Conservation (phyloP, 1,284 basidiomycete genomes). For the Ganoderma leucocontextum region DNA sequence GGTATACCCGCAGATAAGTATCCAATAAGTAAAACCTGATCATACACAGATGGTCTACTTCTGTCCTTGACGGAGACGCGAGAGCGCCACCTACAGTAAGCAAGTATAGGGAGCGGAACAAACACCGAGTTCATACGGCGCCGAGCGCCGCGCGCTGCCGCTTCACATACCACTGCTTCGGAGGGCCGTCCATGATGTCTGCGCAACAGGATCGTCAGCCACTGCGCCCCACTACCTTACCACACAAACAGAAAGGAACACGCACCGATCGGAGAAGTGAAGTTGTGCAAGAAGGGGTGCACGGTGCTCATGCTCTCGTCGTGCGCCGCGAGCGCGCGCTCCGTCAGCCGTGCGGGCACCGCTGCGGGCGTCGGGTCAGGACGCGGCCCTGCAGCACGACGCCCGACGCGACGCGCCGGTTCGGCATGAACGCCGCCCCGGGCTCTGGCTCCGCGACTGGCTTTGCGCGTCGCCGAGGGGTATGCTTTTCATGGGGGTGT, state of each 20-base stretch:
- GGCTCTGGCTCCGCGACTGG: slow-evolving; percentile 10
- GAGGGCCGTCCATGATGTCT: slow-evolving; percentile 31
- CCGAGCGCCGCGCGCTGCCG: slow-evolving; percentile 18
- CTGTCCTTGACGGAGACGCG: neutral
- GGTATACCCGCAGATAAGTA: neutral
- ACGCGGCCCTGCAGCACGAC: slow-evolving; percentile 36
- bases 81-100: neutral
- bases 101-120: neutral
- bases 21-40: slow-evolving; percentile 3
- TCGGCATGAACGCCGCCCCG: slow-evolving; percentile 37
- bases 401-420: slow-evolving; percentile 37
- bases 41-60: slow-evolving; percentile 6
- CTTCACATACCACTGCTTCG: slow-evolving; percentile 31
- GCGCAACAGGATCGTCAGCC: slow-evolving; percentile 5
- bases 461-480: neutral
- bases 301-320: slow-evolving; percentile 32
- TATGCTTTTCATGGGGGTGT: slow-evolving; percentile 8
- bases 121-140: neutral
- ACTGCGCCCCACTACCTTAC: neutral
- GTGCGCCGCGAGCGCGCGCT: slow-evolving; percentile 36
- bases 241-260: neutral
- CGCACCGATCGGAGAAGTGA: slow-evolving; percentile 42
- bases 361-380: slow-evolving; percentile 12
- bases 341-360: slow-evolving; percentile 32
- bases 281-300: slow-evolving; percentile 42